Base-by-base conservation (phyloP, 179 eudicot genomes). In the Kewa caespitosa region DNA sequence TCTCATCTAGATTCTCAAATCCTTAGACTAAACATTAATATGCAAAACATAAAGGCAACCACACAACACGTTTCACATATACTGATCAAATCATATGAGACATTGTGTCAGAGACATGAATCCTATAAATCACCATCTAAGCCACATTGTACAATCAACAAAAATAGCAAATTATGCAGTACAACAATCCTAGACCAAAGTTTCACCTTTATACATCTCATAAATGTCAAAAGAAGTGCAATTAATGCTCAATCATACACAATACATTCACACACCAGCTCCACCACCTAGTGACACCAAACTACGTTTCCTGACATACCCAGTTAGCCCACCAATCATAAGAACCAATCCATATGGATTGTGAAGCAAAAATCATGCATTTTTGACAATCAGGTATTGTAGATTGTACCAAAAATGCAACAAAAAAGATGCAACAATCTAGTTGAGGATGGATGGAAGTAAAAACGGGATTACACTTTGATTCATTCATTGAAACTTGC, bases 291-390 rank as follows among this genome's bases (percentile, higher is more conserved):
- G 86, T n/a, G 99, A 93, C 30, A 87, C 86, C 50, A 85, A 73
- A 82, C 98, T 96, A 2, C 99, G 96, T 64, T 88, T 96, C 36
- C 75, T 87, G 69, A 84, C 89, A 78, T 82, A 94, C 8, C 97
- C 99, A 48, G 91, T 67, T 4, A 90, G 32, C 62, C 99, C 99
- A 52, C 99, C 99, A 59, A 79, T 57, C 9, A 88, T 69, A 41
- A 96, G 76, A 63, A 96, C 38, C 62, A 93, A 12, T 54, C 98
- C 99, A 70, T 93, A 96, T 33, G 99, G 82, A 96, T 86, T 70
- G 98, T 93, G 86, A 93, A 93, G 96, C 98, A 96, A 70, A 93
- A 96, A 87, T 96, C 97, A 59, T 88, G 97, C 98, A 96, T 91
- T 83, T 85, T 87, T 64, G 37, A 20, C 71, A 62, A 75, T 36